Evolutionary conservation across 2,329 filamentous ascomycete species (phyloP).

Genomic region (Cyphellophora europaea): DNA sequence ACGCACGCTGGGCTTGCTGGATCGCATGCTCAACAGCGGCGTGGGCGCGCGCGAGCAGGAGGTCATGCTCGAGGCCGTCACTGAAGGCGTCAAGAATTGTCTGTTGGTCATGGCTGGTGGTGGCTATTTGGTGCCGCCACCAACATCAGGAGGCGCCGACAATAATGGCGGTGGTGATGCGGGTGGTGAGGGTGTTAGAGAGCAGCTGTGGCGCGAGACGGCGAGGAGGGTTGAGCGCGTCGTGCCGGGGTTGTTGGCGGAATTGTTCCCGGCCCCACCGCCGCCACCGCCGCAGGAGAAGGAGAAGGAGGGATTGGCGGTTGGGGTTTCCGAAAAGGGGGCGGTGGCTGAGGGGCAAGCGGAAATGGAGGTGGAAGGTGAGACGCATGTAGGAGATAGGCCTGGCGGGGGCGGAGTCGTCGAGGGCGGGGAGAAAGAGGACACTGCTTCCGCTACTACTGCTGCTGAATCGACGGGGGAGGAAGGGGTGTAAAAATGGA

Average conservation of each 20-base stretch:
- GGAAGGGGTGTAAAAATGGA: too few relatives aligned
- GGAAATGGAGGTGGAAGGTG: too few relatives aligned
- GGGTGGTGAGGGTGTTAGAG: neutral
- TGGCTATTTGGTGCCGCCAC: slow-evolving; percentile 51
- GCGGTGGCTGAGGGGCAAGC: too few relatives aligned
- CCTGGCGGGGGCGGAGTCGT: too few relatives aligned
- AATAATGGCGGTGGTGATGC: neutral
- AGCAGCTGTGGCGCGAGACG: slow-evolving; percentile 51
- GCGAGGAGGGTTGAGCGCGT: slow-evolving; percentile 51
- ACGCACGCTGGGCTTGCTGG: slow-evolving; percentile 86
- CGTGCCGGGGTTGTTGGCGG: slow-evolving; percentile 45
- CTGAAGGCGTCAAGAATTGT: slow-evolving; percentile 93
- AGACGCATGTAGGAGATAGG: too few relatives aligned
- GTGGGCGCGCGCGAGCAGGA: slow-evolving; percentile 13
- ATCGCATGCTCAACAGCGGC: slow-evolving; percentile 78
- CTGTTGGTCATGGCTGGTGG: slow-evolving; percentile 89
- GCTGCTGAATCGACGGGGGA: too few relatives aligned
- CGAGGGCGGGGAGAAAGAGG: too few relatives aligned
- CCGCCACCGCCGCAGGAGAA: neutral
- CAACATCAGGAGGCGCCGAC: neutral
- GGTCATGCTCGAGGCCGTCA: slow-evolving; percentile 78
- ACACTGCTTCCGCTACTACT: too few relatives aligned
- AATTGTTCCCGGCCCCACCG: slow-evolving; percentile 14
- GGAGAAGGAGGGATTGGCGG: too few relatives aligned
- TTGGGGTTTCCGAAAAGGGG: too few relatives aligned